Base-by-base conservation (phyloP, 2,329 filamentous ascomycete species). In the Beauveria brongniartii region DNA sequence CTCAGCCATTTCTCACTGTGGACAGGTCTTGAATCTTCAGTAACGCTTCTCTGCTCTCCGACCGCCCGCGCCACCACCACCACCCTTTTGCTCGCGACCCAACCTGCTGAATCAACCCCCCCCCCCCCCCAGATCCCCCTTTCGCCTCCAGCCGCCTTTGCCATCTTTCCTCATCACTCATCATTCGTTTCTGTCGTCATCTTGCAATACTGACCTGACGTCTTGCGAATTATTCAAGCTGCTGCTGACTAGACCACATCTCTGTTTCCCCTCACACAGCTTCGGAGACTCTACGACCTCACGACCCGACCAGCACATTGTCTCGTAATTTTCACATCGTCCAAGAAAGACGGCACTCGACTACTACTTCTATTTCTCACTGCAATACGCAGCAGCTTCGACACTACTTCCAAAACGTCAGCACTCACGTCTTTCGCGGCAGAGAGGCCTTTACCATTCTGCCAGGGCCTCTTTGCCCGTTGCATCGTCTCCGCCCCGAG, bases 251-350 rank as follows among this genome's bases (percentile, higher is more conserved):
- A 5, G 30, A 48, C 43, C 44, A 57, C 55, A 18, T 41, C 28
- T 20, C 47, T 41, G 18, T 37, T 58, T 50, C 55, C 53, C 55
- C 55, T 58, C 55, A 58, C 43, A 56, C 22, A 58, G 34, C 55
- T 30, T 34, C 44, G 34, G 44, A 57, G 50, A n/a, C 16, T 30
- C 37, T 37, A 37, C 34, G 18, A 48, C 30, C 16, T 16, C 16
- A 24, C 55, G 22, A 43, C 22, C 55, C 37, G 22, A 30, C 10
- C 20, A n/a, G 34, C 47, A 51, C 6, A 40, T 30, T 34, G 34
- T 14, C 43, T 48, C 46, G 18, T 28, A 20, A 10, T 22, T 28
- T 20, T n/a, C 28, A 30, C 16, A 41, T 10, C 22, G 10, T 30
- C n/a, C 30, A n/a, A 22, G 22, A 51, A 43, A 12, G 51, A 41